Evolutionary conservation across 2,329 filamentous ascomycete species (phyloP).

Genomic region (Calonectria henricotiae): DNA sequence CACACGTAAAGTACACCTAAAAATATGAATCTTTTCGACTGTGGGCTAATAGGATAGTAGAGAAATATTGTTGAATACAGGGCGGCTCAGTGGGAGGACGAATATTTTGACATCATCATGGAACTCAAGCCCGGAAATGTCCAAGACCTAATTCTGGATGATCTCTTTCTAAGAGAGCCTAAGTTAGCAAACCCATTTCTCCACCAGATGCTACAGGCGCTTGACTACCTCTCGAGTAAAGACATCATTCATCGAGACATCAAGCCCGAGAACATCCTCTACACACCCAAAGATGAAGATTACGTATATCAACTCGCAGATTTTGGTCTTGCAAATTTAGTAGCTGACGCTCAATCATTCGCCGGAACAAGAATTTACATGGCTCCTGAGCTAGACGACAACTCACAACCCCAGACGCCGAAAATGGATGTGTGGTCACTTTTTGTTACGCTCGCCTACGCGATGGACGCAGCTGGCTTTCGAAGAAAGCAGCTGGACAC

Average conservation of each 20-base stretch:
- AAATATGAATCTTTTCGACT: neutral
- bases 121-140: constrained; percentile 2
- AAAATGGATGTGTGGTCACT: constrained; percentile 53
- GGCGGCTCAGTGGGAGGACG: neutral
- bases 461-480: constrained; percentile 13
- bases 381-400: constrained; percentile 7
- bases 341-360: too few relatives aligned
- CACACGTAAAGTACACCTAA: neutral
- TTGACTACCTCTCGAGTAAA: constrained; percentile 42
- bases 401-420: constrained; percentile 38
- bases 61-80: neutral
- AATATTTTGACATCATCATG: constrained; percentile 2
- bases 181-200: neutral
- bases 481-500: neutral
- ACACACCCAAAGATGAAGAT: neutral
- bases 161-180: neutral
- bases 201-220: constrained; percentile 46
- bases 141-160: neutral
- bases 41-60: neutral
- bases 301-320: constrained; percentile 31
- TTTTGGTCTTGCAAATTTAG: constrained; percentile 29
- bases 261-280: constrained; percentile 49
- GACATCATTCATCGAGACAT: constrained; percentile 48
- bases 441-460: constrained; percentile 42
- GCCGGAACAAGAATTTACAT: constrained; percentile 34